Evolutionary conservation across 768 basidiomycete genomes (phyloP), one percentile per base, ranked within the genome.

Genomic region (Fomitopsis pulvina): DNA sequence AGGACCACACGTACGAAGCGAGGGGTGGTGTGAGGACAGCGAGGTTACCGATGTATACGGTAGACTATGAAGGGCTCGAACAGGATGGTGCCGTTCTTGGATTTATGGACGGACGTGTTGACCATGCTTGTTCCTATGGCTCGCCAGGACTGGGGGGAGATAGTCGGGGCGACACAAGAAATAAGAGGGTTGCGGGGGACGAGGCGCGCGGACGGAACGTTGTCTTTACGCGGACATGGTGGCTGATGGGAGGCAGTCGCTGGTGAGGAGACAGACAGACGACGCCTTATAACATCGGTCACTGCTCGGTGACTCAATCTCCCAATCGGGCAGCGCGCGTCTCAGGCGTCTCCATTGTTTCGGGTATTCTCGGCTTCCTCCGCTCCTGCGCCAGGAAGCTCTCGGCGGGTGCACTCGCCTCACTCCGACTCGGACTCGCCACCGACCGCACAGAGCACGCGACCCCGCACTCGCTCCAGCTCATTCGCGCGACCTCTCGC

Each of bases 21-120:
- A 34, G 39, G 26, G 16, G 50, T 41, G 38, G 40, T 38, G 20
- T 34, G 18, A 20, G n/a, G 10, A 6, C 45, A 50, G 54, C 41
- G 51, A 44, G 34, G 63, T 78, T 64, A 77, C 65, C 70, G 70
- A 72, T 83, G 80, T 90, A 90, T 90, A 68, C 87, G 87, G 70
- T 88, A 80, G 68, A 87, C 87, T 69, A 87, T 83, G 74, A 85
- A 81, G 54, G 87, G 87, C 74, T 88, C 87, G 68, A 90, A 90
- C 64, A 88, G 79, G 53, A 88, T 78, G 69, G 85, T 83, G 75
- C 87, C 86, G 85, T 87, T 83, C 76, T 82, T 85, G 65, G 84
- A 83, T 69, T 75, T 83, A 59, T 83, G 85, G 64, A 81, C 73
- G 66, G 82, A 81, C 81, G 81, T 87, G 74, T 87, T 82, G 76